Conservation (phyloP, 2,329 filamentous ascomycete species). For the Monilinia vaccinii-corymbosi region DNA sequence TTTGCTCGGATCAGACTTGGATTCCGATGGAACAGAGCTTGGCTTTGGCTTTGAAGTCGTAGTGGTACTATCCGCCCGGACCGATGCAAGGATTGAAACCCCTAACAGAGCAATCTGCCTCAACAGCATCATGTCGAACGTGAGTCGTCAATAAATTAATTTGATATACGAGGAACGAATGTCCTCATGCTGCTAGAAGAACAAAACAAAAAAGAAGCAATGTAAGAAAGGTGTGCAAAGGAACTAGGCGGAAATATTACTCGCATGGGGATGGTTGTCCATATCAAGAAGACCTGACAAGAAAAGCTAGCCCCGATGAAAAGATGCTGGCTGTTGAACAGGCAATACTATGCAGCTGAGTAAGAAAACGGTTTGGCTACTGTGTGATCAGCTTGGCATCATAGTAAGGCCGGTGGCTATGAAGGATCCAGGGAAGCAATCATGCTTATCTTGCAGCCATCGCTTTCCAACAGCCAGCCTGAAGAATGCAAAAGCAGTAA, state of each 20-base stretch:
- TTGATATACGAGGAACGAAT: not conserved
- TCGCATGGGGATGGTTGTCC: conserved; percentile 5
- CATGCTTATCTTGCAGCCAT: not conserved
- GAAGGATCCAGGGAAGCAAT: not conserved
- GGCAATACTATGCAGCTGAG: conserved; percentile 3
- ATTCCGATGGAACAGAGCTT: not conserved
- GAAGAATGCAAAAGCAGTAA: not conserved
- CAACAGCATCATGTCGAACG: conserved; percentile 1
- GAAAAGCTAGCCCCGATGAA: not conserved
- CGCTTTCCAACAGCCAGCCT: not conserved
- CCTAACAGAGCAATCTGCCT: not conserved
- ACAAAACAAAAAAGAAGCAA: not conserved
- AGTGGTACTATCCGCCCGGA: not conserved
- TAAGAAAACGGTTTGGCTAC: not conserved
- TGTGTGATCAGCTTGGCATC: not conserved
- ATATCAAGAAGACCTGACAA: not conserved
- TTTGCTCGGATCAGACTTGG: not conserved
- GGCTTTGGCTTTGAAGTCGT: not conserved
- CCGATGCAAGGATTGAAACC: conserved; percentile 1
- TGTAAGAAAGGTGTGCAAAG: not conserved
- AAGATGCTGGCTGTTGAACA: not conserved
- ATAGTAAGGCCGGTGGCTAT: not conserved
- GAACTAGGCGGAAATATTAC: not conserved
- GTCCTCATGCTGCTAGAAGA: not conserved
- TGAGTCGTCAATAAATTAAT: conserved; percentile 1